Base-by-base conservation (phyloP, 2,329 filamentous ascomycete genomes). In the Drechslerella coelobrocha region DNA sequence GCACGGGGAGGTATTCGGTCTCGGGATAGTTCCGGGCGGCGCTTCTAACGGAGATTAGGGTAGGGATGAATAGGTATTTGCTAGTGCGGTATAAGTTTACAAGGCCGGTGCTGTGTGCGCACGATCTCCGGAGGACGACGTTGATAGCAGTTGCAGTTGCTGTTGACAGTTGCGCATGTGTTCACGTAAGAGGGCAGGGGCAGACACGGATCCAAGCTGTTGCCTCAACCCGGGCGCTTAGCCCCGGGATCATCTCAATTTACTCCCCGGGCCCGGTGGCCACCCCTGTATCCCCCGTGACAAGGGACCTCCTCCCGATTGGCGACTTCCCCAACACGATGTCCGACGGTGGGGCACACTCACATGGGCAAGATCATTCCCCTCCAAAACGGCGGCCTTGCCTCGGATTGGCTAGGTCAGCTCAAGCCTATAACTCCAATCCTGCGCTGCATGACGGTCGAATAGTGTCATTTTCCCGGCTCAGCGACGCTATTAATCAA, bases 401-500 rank as follows among this genome's bases (percentile, higher is more conserved):
- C 19, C 8, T 45, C 5, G 41, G 8, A 45, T 45, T 45, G 41
- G 41, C 41, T n/a, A n/a, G n/a, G n/a, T n/a, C 17, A 45, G 41
- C 19, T 23, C 14, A 8, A 9, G 21, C 8, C 41, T 21, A 17
- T 51, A 8, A 17, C 4, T 45, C 34, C 56, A 51, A 56, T 69
- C 52, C 27, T 31, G 24, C 47, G 66, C 59, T 63, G 66, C 66
- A 71, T 63, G 59, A 71, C 66, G 56, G 48, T 50, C 50, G 47
- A 54, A 65, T 53, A 39, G 34, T 53, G 62, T 68, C 62, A 68
- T 68, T 61, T 65, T 47, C 61, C 61, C 45, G 41, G 47, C 34
- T 45, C 47, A 31, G 17, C 51, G 23, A 21, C 19, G 21, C 4
- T 39, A 39, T 39, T n/a, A 39, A 39, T 39, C 34, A 39, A 14